phyloP scores from a whole-genome alignment of 2,329 filamentous ascomycete species.

The Tolypocladium capitatum region DNA sequence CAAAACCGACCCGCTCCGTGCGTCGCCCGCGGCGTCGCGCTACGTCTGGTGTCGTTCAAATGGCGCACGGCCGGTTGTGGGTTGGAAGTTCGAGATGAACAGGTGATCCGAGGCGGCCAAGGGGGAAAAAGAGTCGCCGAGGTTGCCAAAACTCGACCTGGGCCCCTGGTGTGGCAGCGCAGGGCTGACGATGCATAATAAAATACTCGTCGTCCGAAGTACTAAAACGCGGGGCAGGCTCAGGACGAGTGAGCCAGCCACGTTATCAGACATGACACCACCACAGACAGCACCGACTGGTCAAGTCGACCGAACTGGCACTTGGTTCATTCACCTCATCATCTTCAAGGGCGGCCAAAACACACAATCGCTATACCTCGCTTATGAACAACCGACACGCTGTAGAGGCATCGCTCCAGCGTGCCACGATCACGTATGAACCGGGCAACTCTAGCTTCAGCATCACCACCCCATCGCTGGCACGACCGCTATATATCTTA shows the following conservation, averaged over 20 bases:
- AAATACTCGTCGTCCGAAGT: too few species aligned
- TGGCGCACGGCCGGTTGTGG: not conserved
- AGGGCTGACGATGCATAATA: constrained; percentile 1
- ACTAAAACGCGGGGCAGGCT: not conserved
- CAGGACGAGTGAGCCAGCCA: too few species aligned
- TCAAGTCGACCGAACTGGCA: not conserved
- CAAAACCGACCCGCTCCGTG: not conserved
- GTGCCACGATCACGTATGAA: not conserved
- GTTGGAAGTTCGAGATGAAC: not conserved
- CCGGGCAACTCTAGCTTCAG: not conserved
- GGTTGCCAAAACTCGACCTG: not conserved
- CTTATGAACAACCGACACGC: not conserved
- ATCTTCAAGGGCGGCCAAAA: not conserved
- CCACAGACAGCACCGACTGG: too few species aligned
- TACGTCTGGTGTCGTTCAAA: not conserved
- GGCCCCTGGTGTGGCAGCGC: not conserved
- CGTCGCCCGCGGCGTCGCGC: not conserved
- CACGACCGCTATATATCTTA: not conserved
- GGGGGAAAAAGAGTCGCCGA: not conserved
- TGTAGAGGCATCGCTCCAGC: not conserved
- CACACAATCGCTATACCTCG: not conserved
- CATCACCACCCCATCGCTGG: not conserved
- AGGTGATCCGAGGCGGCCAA: not conserved
- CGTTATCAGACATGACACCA: not conserved
- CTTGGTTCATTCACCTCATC: not conserved